Conservation (phyloP, 148 eudicot genomes). For the Simmondsia chinensis region DNA sequence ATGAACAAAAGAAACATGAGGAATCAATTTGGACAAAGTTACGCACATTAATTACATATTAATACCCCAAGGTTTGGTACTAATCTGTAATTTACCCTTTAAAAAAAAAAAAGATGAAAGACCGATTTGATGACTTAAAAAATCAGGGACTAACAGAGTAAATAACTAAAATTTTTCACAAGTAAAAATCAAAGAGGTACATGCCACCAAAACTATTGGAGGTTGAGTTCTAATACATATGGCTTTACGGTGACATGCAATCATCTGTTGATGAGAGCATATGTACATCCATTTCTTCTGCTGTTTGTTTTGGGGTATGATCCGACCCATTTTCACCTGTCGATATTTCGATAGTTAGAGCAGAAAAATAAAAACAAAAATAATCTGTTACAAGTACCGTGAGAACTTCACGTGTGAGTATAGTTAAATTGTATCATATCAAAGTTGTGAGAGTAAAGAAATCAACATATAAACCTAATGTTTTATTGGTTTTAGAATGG, state of each 20-base stretch:
- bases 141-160: too few species aligned
- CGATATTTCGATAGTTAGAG: too few species aligned
- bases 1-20: too few species aligned
- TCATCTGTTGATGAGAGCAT: constrained; percentile 54
- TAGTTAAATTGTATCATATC: background rate
- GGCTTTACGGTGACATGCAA: constrained; percentile 48
- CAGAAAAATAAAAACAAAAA: constrained; percentile 5
- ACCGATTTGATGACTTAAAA: too few species aligned
- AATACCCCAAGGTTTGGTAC: too few species aligned
- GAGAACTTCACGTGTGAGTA: background rate
- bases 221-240: constrained; percentile 4
- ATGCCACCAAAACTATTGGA: constrained; percentile 20
- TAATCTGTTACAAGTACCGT: background rate
- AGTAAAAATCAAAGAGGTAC: constrained; percentile 13
- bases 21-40: too few species aligned
- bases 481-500: too few species aligned
- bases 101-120: too few species aligned
- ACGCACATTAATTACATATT: too few species aligned
- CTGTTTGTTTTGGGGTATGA: constrained; percentile 23
- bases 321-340: constrained; percentile 41
- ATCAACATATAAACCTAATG: too few species aligned
- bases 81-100: too few species aligned
- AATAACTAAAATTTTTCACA: too few species aligned
- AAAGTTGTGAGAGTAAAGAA: constrained; percentile 3
- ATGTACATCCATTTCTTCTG: constrained; percentile 53